A percentile compares a stretch with the other conserved stretches of the same genome.
These are phyloP conservation scores for Phytopythium sindhum DNA, from an alignment of 352 stramenopile genomes.

Conservation along the genomic window DNA sequence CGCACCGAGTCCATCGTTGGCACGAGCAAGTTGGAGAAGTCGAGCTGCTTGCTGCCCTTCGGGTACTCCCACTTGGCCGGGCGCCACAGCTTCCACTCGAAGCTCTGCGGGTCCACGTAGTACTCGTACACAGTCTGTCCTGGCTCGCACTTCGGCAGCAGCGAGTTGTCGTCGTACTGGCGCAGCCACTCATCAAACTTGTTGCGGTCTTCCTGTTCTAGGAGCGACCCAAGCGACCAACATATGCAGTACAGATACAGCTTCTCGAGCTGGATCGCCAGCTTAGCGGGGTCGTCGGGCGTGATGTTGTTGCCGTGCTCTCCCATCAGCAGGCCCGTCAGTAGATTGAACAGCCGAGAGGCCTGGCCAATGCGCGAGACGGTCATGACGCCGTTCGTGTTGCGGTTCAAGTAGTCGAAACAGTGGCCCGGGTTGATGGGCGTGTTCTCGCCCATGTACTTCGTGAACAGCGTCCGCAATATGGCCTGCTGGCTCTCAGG, in stretches of 20 bases:
- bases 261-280: conserved; percentile 90
- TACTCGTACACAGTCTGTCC: conserved; percentile 93
- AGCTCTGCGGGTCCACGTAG: conserved; percentile 89
- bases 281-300: conserved; percentile 54
- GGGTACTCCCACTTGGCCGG: conserved; percentile 96
- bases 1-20: conserved; percentile 98
- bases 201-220: conserved; percentile 94
- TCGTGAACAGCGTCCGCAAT: conserved; percentile 91
- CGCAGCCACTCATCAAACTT: conserved; percentile 97
- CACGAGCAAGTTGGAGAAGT: conserved; percentile 98
- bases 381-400: conserved; percentile 92
- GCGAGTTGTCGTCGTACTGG: conserved; percentile 86
- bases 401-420: conserved; percentile 95
- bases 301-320: conserved; percentile 65
- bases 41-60: conserved; percentile 88
- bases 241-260: conserved; percentile 96
- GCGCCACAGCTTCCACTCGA: conserved; percentile 95
- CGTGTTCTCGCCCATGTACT: conserved; percentile 95
- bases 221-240: conserved; percentile 94
- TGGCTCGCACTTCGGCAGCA: conserved; percentile 90
- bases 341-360: conserved; percentile 77
- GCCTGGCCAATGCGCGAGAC: conserved; percentile 91
- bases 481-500: conserved; percentile 85
- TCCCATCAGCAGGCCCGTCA: conserved; percentile 90
- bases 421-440: conserved; percentile 93